Evolutionary conservation across 164 flowering plant genomes (phyloP).

Genomic region (Litsea cubeba): DNA sequence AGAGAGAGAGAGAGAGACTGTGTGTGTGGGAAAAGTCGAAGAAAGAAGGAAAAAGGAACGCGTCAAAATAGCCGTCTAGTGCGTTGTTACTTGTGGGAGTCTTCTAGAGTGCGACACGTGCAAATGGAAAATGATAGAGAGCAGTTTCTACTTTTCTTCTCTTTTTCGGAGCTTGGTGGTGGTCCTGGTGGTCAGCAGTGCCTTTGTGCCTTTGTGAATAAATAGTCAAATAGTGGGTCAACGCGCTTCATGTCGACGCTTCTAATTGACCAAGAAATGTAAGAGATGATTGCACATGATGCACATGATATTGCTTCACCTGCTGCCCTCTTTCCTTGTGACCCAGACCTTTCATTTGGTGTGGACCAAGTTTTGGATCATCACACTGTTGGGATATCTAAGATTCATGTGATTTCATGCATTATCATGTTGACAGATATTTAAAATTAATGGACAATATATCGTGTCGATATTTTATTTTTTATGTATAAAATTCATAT

Average conservation of each 20-base stretch:
- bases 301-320: background rate
- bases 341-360: background rate
- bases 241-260: no score
- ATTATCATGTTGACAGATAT: no score
- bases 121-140: background rate
- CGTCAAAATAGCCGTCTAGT: background rate
- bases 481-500: no score
- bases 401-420: no score
- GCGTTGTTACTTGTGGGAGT: background rate
- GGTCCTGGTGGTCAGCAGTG: no score
- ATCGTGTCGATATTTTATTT: fast-evolving
- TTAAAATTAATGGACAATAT: no score
- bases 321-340: background rate
- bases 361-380: background rate
- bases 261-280: no score
- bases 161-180: no score
- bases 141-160: background rate
- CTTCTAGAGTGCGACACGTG: background rate
- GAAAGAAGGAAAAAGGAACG: background rate
- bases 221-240: no score
- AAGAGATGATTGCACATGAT: no score
- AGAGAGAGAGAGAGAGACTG: background rate
- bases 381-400: no score
- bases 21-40: background rate
- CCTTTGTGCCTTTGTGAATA: no score